These are phyloP conservation scores for Hevea brasiliensis DNA, from an alignment of 345 rosid genomes.

Conservation along the genomic window DNA sequence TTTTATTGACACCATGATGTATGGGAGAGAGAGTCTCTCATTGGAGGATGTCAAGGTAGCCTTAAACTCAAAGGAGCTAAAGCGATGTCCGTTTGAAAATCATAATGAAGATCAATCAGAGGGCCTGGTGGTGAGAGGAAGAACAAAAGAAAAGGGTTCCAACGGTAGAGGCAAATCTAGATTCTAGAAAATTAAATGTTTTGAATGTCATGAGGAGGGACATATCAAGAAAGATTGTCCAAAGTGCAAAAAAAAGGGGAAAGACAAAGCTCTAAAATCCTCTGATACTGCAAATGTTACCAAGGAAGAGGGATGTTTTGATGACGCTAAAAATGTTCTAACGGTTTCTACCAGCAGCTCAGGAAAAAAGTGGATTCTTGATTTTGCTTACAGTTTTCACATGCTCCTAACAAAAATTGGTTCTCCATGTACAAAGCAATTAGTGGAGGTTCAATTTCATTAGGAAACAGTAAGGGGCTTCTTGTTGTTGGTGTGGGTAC, in stretches of 20 bases:
- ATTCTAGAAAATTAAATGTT: neutral
- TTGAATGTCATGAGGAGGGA: neutral
- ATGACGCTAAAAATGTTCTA: neutral
- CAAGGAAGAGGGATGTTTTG: neutral
- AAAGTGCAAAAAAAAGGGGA: neutral
- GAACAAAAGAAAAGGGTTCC: neutral
- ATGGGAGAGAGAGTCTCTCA: neutral
- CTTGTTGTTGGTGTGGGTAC: neutral
- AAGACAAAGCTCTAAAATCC: neutral
- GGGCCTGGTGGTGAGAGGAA: neutral
- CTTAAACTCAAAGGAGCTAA: neutral
- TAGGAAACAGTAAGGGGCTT: neutral
- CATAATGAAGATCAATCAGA: neutral
- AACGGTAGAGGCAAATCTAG: neutral
- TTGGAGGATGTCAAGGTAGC: neutral
- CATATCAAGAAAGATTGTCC: neutral
- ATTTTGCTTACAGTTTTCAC: neutral
- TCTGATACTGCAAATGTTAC: neutral
- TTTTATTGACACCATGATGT: neutral
- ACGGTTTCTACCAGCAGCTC: neutral
- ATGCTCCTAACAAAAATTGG: neutral
- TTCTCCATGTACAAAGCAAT: neutral
- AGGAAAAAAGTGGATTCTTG: neutral
- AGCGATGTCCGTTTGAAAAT: accelerated
- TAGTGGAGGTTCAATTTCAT: neutral